A percentile compares a stretch with the other conserved stretches of the same genome.
These are phyloP conservation scores for Ceratobasidium sp. DNA, from an alignment of 1,284 basidiomycete genomes.

Conservation along the genomic window DNA sequence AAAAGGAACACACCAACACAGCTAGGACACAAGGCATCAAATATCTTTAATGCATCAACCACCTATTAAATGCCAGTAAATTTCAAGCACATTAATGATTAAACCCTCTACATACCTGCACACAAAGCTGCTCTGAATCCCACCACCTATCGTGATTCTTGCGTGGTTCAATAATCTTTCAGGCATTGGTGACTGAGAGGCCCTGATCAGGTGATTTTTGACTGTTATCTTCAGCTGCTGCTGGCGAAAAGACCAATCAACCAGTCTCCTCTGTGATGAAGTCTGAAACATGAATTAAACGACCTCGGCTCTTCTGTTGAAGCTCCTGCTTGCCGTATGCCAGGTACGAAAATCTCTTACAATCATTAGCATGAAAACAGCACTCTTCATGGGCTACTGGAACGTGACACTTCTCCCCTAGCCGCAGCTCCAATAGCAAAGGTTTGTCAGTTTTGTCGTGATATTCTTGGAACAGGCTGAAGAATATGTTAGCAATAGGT, in stretches of 20 bases:
- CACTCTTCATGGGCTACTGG: constrained; percentile 55
- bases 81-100: not conserved
- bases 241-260: not conserved
- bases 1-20: constrained; percentile 53
- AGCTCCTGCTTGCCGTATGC: not conserved
- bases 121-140: not conserved
- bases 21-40: constrained; percentile 50
- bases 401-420: constrained; percentile 53
- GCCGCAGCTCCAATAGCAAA: constrained; percentile 47
- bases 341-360: constrained; percentile 41
- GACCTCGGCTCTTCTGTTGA: constrained; percentile 3
- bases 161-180: constrained; percentile 3
- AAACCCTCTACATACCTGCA: not conserved
- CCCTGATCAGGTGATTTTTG: not conserved
- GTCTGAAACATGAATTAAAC: not conserved
- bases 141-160: constrained; percentile 12
- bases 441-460: not conserved
- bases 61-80: not conserved
- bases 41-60: constrained; percentile 48
- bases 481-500: not conserved
- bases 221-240: not conserved
- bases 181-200: not conserved
- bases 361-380: constrained; percentile 53
- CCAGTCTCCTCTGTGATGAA: not conserved
- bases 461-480: not conserved